Evolutionary conservation across 768 basidiomycete species (phyloP).

Genomic region (Hydnomerulius pinastri): DNA sequence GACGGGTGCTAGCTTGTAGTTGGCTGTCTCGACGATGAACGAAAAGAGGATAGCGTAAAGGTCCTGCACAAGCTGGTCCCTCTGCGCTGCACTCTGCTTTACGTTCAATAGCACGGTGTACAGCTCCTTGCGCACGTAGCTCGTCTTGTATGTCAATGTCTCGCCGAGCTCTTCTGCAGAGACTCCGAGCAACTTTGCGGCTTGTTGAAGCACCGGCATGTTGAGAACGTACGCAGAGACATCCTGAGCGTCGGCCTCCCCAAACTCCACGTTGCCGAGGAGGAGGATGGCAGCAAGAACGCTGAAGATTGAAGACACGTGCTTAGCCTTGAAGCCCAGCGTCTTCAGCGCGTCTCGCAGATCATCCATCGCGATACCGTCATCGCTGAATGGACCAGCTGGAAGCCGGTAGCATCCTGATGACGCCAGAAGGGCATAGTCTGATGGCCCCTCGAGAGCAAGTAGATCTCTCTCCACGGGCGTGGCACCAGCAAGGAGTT

Average conservation of each 20-base stretch:
- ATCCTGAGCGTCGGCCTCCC: conserved; percentile 54
- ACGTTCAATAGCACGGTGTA: conserved; percentile 56
- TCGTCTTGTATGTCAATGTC: conserved; percentile 56
- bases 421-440: conserved; percentile 57
- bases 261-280: conserved; percentile 60
- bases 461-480: conserved; percentile 55
- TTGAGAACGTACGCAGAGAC: conserved; percentile 55
- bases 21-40: conserved; percentile 63
- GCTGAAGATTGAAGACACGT: conserved; percentile 53
- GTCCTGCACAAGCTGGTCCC: conserved; percentile 56
- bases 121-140: conserved; percentile 59
- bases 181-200: conserved; percentile 52
- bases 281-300: conserved; percentile 55
- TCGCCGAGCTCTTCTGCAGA: conserved; percentile 54
- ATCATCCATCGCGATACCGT: conserved; percentile 58
- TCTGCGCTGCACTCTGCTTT: conserved; percentile 51
- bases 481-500: conserved; percentile 59
- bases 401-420: conserved; percentile 67
- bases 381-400: conserved; percentile 62
- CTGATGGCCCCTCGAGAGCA: conserved; percentile 57
- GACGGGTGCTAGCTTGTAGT: conserved; percentile 53
- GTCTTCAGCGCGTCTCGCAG: conserved; percentile 54
- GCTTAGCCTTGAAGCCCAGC: conserved; percentile 65
- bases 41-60: conserved; percentile 66
- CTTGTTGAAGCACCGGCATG: conserved; percentile 48